Conservation (phyloP, 768 basidiomycete species). For the Gymnopilus dilepis region DNA sequence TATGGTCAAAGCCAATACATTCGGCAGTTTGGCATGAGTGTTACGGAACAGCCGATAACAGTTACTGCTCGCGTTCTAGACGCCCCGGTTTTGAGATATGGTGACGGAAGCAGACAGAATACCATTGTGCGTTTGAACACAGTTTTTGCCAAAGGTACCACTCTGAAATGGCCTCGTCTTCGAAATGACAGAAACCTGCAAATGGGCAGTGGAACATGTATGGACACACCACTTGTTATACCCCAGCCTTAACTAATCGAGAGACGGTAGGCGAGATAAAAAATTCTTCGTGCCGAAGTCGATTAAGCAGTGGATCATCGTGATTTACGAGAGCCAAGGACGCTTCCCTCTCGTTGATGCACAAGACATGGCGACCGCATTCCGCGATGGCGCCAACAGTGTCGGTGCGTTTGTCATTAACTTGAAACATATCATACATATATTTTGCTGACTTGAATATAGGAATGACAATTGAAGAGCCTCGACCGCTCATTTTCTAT, state of each 20-base stretch:
- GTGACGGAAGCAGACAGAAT: conserved; percentile 52
- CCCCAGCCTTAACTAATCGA: neutral
- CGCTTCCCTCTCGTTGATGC: conserved; percentile 56
- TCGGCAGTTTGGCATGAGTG: conserved; percentile 77
- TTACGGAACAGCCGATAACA: conserved; percentile 54
- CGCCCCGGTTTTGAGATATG: conserved; percentile 72
- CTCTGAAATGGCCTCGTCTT: conserved; percentile 5
- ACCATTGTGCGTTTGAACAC: conserved; percentile 53
- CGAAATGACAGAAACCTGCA: conserved; percentile 48
- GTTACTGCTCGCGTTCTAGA: conserved; percentile 66
- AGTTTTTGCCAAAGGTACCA: neutral
- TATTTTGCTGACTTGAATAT: conserved; percentile 26
- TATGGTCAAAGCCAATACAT: conserved; percentile 81
- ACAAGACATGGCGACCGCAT: conserved; percentile 56
- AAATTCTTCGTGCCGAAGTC: conserved; percentile 33
- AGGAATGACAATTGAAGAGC: conserved; percentile 65
- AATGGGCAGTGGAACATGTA: conserved; percentile 86
- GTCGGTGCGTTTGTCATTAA: conserved; percentile 56
- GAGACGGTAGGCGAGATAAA: conserved; percentile 58
- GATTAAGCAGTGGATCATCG: conserved; percentile 68
- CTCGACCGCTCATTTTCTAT: conserved; percentile 51
- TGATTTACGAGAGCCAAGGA: conserved; percentile 60
- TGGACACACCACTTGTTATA: conserved; percentile 25
- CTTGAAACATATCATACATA: conserved; percentile 30
- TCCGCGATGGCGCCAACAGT: conserved; percentile 50